Evolutionary conservation across 768 basidiomycete genomes (phyloP), one percentile per base, ranked within the genome.

Genomic region (Amyloporia xantha): DNA sequence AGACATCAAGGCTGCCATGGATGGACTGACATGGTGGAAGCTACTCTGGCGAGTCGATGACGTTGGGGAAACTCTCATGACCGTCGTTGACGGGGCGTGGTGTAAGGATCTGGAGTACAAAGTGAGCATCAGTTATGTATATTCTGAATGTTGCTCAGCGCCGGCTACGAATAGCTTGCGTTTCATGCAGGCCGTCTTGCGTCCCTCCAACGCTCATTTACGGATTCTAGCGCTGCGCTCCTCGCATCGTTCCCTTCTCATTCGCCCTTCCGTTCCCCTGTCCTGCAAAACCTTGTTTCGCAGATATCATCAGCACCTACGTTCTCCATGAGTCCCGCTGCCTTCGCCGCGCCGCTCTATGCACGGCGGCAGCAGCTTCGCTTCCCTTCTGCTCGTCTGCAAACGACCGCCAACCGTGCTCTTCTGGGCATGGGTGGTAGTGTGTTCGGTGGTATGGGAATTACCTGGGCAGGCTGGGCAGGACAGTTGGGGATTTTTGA

Each of bases 391-490:
- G 66, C 71, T 6, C 71, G 70, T 15, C 69, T 91, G 25, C 85
- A 90, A 56, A 58, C 76, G n/a, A 69, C 78, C 17, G 86, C 78
- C 3, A 85, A 89, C 58, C 69, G 70, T 10, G 71, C 72, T 2
- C 71, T 82, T 11, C 52, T 82, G 6, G 72, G 71, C 1, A 74
- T 77, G 59, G 65, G 74, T 11, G 70, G 72, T 1, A 74, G 79
- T 9, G 56, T 77, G 2, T 62, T 74, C 1, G 64, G 70, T 2
- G 79, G 84, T 13, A 66, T 71, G 21, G 72, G 75, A 7, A 54
- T 83, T 4, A 71, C 78, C 15, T 88, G 84, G 81, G 68, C 72
- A 12, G 80, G 78, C 1, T 84, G 80, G 78, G 69, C 71, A 5
- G 78, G 76, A 2, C 82, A 79, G 74, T 56, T 86, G 11, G 63